A percentile compares a stretch with the other conserved stretches of the same genome.
phyloP scores from a whole-genome alignment of 164 flowering plant genomes.

The Dillenia suffruticosa region DNA sequence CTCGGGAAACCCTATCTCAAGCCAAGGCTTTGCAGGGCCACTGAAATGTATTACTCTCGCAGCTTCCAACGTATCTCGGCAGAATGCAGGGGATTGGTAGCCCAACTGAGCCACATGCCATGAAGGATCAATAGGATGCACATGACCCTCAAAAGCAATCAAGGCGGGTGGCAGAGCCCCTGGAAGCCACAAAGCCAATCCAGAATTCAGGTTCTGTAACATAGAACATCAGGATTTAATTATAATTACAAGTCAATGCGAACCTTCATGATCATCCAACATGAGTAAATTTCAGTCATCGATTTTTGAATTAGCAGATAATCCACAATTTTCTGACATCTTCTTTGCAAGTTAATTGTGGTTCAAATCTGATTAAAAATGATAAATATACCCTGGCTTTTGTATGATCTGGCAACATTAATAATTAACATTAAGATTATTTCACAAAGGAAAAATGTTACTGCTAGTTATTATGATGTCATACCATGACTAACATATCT shows the following conservation, averaged over 20 bases:
- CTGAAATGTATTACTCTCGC: constrained; percentile 67
- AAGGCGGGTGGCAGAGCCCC: constrained; percentile 67
- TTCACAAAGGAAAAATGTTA: too few species aligned
- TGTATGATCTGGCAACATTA: too few species aligned
- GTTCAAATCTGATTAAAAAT: too few species aligned
- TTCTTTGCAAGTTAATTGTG: too few species aligned
- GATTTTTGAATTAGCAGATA: too few species aligned
- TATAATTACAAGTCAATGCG: too few species aligned
- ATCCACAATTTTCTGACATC: too few species aligned
- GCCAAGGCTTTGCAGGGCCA: constrained; percentile 80
- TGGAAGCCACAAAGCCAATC: constrained; percentile 51
- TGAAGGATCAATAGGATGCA: constrained; percentile 51
- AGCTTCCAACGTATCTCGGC: constrained; percentile 22
- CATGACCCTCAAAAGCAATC: constrained; percentile 55
- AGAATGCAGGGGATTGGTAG: constrained; percentile 15
- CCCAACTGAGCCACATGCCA: constrained; percentile 67
- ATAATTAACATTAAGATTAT: too few species aligned
- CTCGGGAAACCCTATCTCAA: constrained; percentile 49
- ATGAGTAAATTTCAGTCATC: too few species aligned
- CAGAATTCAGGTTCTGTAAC: constrained; percentile 50
- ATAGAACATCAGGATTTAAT: background rate
- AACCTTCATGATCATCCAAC: too few species aligned
- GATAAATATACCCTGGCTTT: too few species aligned
- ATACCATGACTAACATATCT: background rate
- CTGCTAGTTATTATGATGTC: too few species aligned